Base-by-base conservation (phyloP, 176 grass and related monocot species). In the Cocos nucifera region DNA sequence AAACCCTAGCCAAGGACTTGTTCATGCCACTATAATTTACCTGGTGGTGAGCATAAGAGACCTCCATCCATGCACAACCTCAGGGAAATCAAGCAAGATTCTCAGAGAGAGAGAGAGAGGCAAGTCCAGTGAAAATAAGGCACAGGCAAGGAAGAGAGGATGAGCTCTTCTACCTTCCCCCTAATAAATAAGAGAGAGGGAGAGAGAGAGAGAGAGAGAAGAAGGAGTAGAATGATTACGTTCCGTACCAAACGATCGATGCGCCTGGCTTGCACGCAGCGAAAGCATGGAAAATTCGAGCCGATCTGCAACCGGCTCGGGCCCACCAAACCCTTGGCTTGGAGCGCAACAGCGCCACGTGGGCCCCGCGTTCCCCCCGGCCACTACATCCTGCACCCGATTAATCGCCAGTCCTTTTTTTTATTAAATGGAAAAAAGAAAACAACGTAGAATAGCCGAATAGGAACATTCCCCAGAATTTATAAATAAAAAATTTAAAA, bases 11-110 rank as follows among this genome's bases (percentile, higher is more conserved):
- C 35, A 35, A 35, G 9, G 35, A 44, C 10, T 9, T 10, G 35
- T 44, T 9, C 35, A 44, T 44, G 35, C 35, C 35, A 44, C 35
- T 12, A 44, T 44, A 44, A 44, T 35, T 61, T 61, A 61, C 59
- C 59, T 56, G 25, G 12, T 56, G 22, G 19, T 21, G 51, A 57
- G 53, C 14, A 44, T n/a, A 48, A 56, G 28, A 54, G 53, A 32
- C 49, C 53, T 69, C 65, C 65, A 68, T 68, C 12, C 51, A 56
- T 55, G 27, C 52, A 68, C 17, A 61, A 61, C 59, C 59, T 61
- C 27, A 4, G 59, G 19, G 59, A 39, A 19, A 39, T 32, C 59
- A 39, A 39, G 59, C 59, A 44, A 17, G 28, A 0, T 14, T 44
- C 2, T 44, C 2, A n/a, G 26, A 44, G 28, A 44, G 23, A 22